Conservation (phyloP, 345 rosid genomes). For the Anacardium occidentale region DNA sequence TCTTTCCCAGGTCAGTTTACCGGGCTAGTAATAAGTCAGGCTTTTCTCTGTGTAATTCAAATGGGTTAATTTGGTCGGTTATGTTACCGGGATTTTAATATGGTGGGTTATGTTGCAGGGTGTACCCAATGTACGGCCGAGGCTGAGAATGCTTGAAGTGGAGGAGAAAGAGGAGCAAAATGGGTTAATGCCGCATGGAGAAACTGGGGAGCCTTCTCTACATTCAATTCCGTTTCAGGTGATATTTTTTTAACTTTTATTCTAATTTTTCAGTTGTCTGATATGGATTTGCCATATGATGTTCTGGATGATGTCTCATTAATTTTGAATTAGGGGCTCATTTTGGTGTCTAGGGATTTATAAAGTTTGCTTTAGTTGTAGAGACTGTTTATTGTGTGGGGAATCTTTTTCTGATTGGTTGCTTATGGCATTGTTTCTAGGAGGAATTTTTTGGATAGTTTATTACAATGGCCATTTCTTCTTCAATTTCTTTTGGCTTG, state of each 20-base stretch:
- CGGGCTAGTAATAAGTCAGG: neutral
- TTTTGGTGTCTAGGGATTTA: too few species aligned
- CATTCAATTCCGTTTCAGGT: constrained; percentile 82
- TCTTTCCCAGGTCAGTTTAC: constrained; percentile 41
- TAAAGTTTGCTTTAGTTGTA: neutral
- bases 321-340: neutral
- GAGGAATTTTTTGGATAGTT: neutral
- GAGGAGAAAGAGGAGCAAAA: constrained; percentile 27
- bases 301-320: neutral
- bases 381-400: neutral
- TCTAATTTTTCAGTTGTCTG: neutral
- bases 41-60: neutral
- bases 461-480: neutral
- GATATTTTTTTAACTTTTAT: neutral
- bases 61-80: neutral
- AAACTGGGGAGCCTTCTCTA: constrained; percentile 57
- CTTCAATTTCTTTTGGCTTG: neutral
- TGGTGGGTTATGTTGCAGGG: constrained; percentile 38
- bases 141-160: constrained; percentile 52
- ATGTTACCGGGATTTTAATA: neutral
- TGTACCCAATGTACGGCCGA: constrained; percentile 51
- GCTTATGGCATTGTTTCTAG: neutral
- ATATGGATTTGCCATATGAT: neutral
- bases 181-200: constrained; percentile 52
- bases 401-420: neutral